Conservation (phyloP, 805 yeast genomes). For the Wickerhamia fluorescens region DNA sequence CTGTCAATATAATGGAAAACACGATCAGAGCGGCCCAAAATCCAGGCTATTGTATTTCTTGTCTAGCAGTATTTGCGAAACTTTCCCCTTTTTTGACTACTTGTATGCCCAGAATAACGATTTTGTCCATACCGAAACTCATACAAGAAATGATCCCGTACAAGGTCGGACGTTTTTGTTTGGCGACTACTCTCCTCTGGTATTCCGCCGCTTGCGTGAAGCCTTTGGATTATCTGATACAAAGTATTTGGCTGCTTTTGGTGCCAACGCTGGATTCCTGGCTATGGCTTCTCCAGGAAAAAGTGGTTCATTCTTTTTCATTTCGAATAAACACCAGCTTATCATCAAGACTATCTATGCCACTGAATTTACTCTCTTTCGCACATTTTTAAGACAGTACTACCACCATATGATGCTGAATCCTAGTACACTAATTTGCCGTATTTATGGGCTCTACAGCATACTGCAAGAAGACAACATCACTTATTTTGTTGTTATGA, state of each 20-base stretch:
- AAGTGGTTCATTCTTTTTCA: slow-evolving; percentile 93
- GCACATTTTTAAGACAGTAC: slow-evolving; percentile 68
- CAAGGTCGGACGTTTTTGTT: too few species aligned
- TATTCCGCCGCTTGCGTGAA: slow-evolving; percentile 76
- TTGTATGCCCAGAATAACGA: too few species aligned
- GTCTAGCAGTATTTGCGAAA: too few species aligned
- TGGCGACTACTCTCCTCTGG: slow-evolving; percentile 94
- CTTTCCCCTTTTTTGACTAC: too few species aligned
- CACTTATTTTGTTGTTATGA: slow-evolving; percentile 95
- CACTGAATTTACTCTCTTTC: slow-evolving; percentile 79
- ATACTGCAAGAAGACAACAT: slow-evolving; percentile 66
- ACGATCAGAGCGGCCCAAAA: too few species aligned
- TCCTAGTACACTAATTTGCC: slow-evolving; percentile 88
- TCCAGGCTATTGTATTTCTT: too few species aligned
- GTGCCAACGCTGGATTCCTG: slow-evolving; percentile 85
- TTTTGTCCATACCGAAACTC: too few species aligned
- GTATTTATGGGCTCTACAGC: slow-evolving; percentile 92
- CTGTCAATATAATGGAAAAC: too few species aligned
- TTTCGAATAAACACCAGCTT: slow-evolving; percentile 86
- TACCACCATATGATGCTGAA: slow-evolving; percentile 72
- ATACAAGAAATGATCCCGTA: too few species aligned
- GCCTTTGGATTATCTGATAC: slow-evolving; percentile 90
- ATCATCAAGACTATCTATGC: slow-evolving; percentile 95
- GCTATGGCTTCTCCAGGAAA: slow-evolving; percentile 96
- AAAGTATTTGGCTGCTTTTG: slow-evolving; percentile 84